Conservation (phyloP, 148 eudicot genomes). For the Bassia scoparia region DNA sequence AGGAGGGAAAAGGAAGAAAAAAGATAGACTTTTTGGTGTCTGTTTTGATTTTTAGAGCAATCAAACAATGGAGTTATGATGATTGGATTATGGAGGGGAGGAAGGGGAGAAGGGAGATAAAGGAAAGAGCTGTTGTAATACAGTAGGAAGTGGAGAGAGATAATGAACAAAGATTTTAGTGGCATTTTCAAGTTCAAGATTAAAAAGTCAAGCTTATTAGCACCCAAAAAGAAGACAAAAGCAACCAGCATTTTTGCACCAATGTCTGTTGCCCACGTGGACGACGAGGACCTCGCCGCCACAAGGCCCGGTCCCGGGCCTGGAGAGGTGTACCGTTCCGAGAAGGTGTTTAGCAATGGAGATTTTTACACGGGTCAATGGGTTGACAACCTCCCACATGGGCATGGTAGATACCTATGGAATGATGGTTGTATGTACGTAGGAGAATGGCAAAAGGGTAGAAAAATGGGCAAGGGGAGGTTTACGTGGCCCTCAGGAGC, state of each 20-base stretch:
- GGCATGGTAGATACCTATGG: conserved; percentile 77
- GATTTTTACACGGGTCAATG: conserved; percentile 67
- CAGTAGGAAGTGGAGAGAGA: conserved; percentile 11
- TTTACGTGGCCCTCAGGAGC: conserved; percentile 95
- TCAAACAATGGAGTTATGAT: conserved; percentile 25
- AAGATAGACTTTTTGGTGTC: neutral
- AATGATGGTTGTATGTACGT: conserved; percentile 84
- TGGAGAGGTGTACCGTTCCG: conserved; percentile 35
- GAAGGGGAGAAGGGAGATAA: conserved; percentile 10
- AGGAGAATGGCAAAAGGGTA: conserved; percentile 78
- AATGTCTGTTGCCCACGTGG: conserved; percentile 89
- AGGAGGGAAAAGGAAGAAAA: neutral
- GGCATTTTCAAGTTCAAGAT: conserved; percentile 38
- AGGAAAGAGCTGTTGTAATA: conserved; percentile 12
- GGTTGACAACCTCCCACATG: conserved; percentile 57
- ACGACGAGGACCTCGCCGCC: conserved; percentile 40
- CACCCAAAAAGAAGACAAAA: conserved; percentile 47
- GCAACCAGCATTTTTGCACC: conserved; percentile 50
- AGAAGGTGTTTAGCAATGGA: conserved; percentile 53
- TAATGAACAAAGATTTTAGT: conserved; percentile 37
- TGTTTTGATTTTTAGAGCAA: neutral
- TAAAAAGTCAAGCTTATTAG: conserved; percentile 35
- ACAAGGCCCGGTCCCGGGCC: neutral
- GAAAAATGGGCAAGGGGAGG: conserved; percentile 56
- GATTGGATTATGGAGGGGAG: conserved; percentile 27